Percentiles rank a stretch among this genome's conserved stretches.
These are phyloP conservation scores for Omphalea diandra DNA, from an alignment of 441 rosid species.

Conservation along the genomic window DNA sequence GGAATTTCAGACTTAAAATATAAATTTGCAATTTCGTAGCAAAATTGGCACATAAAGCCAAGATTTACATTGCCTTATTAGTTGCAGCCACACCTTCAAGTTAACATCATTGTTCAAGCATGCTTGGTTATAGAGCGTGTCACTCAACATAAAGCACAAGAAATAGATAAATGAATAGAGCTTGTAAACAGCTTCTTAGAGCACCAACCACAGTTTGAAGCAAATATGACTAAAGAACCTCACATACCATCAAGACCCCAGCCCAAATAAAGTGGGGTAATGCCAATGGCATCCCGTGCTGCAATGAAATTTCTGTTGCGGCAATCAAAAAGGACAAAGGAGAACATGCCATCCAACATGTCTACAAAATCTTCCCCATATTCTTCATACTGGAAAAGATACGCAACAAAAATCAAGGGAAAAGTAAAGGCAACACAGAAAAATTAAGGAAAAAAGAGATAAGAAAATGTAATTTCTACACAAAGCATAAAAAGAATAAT, in stretches of 20 bases:
- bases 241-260: constrained; percentile 97
- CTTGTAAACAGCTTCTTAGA: too few relatives aligned
- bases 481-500: not conserved
- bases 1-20: not conserved
- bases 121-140: not conserved
- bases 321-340: constrained; percentile 92
- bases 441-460: not conserved
- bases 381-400: constrained; percentile 73
- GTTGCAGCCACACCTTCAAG: not conserved
- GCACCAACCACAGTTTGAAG: not conserved
- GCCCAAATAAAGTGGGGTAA: constrained; percentile 91
- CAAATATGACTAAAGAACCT: constrained; percentile 3
- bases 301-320: constrained; percentile 90
- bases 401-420: constrained; percentile 8
- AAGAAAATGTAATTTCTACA: not conserved
- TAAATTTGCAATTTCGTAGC: not conserved
- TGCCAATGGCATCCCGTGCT: constrained; percentile 93
- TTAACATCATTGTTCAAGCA: not conserved
- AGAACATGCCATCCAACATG: constrained; percentile 99
- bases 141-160: too few relatives aligned
- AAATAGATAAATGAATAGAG: too few relatives aligned
- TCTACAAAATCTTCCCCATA: constrained; percentile 85
- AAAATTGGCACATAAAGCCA: not conserved
- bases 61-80: not conserved
- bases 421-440: not conserved